Evolutionary conservation across 768 basidiomycete species (phyloP).

Genomic region (Lactifluus pinguis): DNA sequence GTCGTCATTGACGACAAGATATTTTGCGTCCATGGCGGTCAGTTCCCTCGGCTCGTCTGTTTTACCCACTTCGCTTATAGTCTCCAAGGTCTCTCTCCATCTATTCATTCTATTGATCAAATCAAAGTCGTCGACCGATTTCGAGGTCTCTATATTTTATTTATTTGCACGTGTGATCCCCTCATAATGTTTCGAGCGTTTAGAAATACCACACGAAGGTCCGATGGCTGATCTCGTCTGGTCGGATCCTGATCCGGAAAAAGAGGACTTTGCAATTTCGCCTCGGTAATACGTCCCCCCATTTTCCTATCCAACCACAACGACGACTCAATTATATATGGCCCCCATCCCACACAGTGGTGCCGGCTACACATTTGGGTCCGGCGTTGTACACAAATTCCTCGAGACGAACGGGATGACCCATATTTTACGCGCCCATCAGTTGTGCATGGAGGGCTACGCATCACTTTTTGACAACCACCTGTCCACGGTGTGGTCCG

Average conservation of each 20-base stretch:
- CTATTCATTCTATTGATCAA: conserved; percentile 98
- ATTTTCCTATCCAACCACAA: background rate
- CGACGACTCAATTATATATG: background rate
- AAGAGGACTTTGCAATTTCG: conserved; percentile 98
- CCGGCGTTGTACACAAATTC: conserved; percentile 96
- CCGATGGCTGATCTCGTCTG: conserved; percentile 99
- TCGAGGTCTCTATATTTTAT: conserved; percentile 49
- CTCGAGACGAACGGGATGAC: conserved; percentile 93
- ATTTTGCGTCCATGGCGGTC: conserved; percentile 98
- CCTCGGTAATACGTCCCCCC: conserved; percentile 54
- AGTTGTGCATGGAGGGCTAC: conserved; percentile 99
- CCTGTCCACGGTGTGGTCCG: conserved; percentile 96
- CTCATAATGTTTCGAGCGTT: conserved; percentile 5
- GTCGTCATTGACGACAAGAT: conserved; percentile 99
- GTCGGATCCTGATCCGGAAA: conserved; percentile 99
- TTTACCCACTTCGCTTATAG: conserved; percentile 3
- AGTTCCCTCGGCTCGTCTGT: conserved; percentile 20
- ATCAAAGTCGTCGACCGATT: conserved; percentile 99
- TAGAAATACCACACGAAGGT: conserved; percentile 98
- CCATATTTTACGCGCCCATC: conserved; percentile 95
- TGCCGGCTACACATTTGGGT: conserved; percentile 97
- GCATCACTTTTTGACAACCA: conserved; percentile 95
- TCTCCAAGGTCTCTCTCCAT: conserved; percentile 78
- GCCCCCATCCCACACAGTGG: conserved; percentile 44
- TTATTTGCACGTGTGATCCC: background rate